phyloP scores from a whole-genome alignment of 2,329 filamentous ascomycete species.

The Aspergillus jensenii region DNA sequence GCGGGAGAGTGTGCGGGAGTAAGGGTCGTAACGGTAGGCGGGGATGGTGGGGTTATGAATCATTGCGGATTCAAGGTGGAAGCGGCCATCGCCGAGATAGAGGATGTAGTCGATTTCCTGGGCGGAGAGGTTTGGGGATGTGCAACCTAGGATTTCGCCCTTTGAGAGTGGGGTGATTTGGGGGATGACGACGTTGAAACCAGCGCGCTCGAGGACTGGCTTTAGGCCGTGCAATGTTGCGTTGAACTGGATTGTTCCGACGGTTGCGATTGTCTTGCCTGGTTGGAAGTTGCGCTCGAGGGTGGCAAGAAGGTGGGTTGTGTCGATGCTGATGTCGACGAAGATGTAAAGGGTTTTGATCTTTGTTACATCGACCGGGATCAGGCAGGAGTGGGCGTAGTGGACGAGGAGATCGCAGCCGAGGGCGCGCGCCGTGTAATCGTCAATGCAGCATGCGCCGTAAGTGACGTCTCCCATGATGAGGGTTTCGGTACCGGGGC shows the following conservation, averaged over 20 bases:
- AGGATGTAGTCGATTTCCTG: slow-evolving; percentile 71
- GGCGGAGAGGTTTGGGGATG: slow-evolving; percentile 71
- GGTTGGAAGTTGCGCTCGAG: slow-evolving; percentile 83
- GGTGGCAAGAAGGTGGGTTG: slow-evolving; percentile 78
- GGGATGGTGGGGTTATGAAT: slow-evolving; percentile 92
- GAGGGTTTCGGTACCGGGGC: slow-evolving; percentile 82
- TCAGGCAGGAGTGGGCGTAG: slow-evolving; percentile 95
- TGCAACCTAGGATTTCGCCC: slow-evolving; percentile 96
- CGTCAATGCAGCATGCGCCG: slow-evolving; percentile 96
- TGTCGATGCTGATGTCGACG: slow-evolving; percentile 96
- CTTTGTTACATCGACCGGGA: slow-evolving; percentile 92
- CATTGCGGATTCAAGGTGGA: slow-evolving; percentile 98
- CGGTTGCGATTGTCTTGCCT: slow-evolving; percentile 85
- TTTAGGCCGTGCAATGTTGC: slow-evolving; percentile 88
- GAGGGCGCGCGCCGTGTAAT: slow-evolving; percentile 91
- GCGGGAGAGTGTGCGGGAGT: slow-evolving; percentile 84
- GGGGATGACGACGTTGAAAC: slow-evolving; percentile 82
- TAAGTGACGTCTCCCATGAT: slow-evolving; percentile 99
- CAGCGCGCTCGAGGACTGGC: slow-evolving; percentile 73
- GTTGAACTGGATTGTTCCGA: slow-evolving; percentile 99
- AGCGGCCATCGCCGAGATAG: slow-evolving; percentile 88
- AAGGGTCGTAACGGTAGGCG: slow-evolving; percentile 95
- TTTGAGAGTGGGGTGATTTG: slow-evolving; percentile 92
- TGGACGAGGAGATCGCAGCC: slow-evolving; percentile 94
- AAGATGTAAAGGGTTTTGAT: slow-evolving; percentile 98